Base-by-base conservation (phyloP, 257 asterid species). In the Jacaranda mimosifolia region DNA sequence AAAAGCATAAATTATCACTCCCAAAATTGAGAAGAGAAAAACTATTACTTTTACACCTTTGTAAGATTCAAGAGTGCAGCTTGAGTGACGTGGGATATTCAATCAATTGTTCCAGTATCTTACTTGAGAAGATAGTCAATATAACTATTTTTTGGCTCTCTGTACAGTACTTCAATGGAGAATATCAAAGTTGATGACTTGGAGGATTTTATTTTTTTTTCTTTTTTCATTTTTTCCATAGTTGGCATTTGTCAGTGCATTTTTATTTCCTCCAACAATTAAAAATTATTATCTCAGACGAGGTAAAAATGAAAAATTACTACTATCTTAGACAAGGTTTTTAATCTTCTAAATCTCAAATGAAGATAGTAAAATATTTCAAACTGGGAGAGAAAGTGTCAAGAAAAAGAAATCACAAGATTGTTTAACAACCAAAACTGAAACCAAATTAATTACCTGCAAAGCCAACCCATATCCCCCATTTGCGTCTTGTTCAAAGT, bases 381-480 rank as follows among this genome's bases (percentile, higher is more conserved):
- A 38, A 45, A 26, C 14, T 11, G 56, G 32, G 12, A 68, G 7
- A 49, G 18, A 21, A 26, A 76, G 19, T 56, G 51, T 18, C 7
- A 14, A 19, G 62, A 10, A 8, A 49, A 9, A 19, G 7, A 77
- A 36, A 45, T 19, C 21, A 9, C 9, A 3, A 60, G 32, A 42
- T 52, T 56, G 68, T 60, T 36, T 14, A 49, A 56, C 18, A 40
- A 52, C n/a, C 45, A 73, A 57, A 79, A 45, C 9, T 52, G 55
- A 40, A 69, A 51, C 59, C 40, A 18, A 79, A 40, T 26, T 7
- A 39, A 51, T 74, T 79, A 92, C 97, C 97, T 92, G 97, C 83
- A 92, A 84, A 18, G 94, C 97, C 82, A 92, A 76, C 32, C 97
- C 97, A 68, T 91, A 92, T 77, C 95, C 97, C 56, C 90, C 97